phyloP scores from a whole-genome alignment of 305 asterid species.

The Rubia balearica region DNA sequence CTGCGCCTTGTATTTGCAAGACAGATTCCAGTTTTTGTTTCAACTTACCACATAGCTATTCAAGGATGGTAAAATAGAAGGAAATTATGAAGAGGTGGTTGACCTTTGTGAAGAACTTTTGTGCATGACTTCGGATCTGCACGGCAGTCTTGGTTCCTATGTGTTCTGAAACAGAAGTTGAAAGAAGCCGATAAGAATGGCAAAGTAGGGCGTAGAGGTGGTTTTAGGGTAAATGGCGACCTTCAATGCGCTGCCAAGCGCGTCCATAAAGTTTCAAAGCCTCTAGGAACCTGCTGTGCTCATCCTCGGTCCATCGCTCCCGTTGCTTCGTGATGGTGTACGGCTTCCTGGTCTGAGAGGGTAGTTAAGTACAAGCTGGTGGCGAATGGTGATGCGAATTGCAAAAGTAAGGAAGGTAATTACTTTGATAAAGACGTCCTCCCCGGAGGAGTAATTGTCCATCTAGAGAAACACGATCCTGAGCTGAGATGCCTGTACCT shows the following conservation, averaged over 20 bases:
- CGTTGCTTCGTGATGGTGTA: constrained; percentile 95
- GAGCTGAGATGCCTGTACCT: constrained; percentile 48
- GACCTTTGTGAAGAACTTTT: too few species aligned
- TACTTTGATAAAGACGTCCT: constrained; percentile 77
- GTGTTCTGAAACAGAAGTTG: too few species aligned
- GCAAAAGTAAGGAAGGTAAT: neutral
- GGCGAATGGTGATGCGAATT: neutral
- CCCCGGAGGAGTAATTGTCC: constrained; percentile 89
- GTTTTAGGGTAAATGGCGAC: constrained; percentile 21
- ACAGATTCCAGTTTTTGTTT: too few species aligned
- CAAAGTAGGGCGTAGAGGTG: too few species aligned
- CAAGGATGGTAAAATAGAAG: too few species aligned
- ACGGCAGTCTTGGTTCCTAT: too few species aligned
- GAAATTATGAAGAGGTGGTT: too few species aligned
- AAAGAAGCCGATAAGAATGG: too few species aligned
- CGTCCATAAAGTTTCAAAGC: constrained; percentile 97
- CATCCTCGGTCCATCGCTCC: constrained; percentile 96
- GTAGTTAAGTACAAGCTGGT: neutral
- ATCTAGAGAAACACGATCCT: constrained; percentile 37
- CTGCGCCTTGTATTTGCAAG: constrained; percentile 21
- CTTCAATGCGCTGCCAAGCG: constrained; percentile 99
- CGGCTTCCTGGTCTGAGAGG: constrained; percentile 76
- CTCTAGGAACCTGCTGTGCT: constrained; percentile 80
- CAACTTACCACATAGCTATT: too few species aligned
- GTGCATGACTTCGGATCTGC: too few species aligned